Evolutionary conservation across 2,329 filamentous ascomycete genomes (phyloP).

Genomic region (Hymenoscyphus infarciens): DNA sequence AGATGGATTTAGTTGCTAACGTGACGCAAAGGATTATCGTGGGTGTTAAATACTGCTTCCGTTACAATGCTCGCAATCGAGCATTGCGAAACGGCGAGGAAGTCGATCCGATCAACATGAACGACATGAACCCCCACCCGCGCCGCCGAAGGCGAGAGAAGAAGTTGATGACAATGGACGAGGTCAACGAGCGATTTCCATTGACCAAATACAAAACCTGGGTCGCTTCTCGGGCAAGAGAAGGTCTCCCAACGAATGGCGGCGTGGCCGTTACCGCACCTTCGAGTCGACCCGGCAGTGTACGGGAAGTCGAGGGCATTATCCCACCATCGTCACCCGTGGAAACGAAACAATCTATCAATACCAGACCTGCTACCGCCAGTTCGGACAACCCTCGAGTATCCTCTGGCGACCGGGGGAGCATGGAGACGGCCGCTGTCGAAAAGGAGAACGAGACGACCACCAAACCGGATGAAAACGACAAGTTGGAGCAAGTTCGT

Average conservation of each 20-base stretch:
- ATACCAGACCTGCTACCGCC: slow-evolving; percentile 25
- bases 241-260: slow-evolving; percentile 79
- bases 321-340: slow-evolving; percentile 41
- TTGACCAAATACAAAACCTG: slow-evolving; percentile 95
- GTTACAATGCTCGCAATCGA: slow-evolving; percentile 93
- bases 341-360: slow-evolving; percentile 37
- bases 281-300: slow-evolving; percentile 67
- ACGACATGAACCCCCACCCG: slow-evolving; percentile 73
- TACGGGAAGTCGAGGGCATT: slow-evolving; percentile 63
- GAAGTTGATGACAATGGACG: slow-evolving; percentile 98
- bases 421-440: slow-evolving; percentile 18
- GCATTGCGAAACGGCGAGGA: slow-evolving; percentile 72
- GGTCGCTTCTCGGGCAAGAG: slow-evolving; percentile 76
- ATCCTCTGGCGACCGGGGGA: slow-evolving; percentile 19
- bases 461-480: slow-evolving; percentile 25
- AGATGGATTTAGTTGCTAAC: slow-evolving; percentile 26
- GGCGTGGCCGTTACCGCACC: slow-evolving; percentile 77
- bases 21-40: slow-evolving; percentile 81
- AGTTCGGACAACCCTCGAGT: slow-evolving; percentile 22
- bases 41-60: slow-evolving; percentile 98
- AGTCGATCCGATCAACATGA: slow-evolving; percentile 83
- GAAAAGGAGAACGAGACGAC: slow-evolving; percentile 28
- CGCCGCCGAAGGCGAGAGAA: slow-evolving; percentile 89
- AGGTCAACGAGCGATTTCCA: slow-evolving; percentile 96
- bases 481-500: slow-evolving; percentile 29